phyloP scores from a whole-genome alignment of 495 filamentous ascomycete genomes.

The Tuber calosporum region DNA sequence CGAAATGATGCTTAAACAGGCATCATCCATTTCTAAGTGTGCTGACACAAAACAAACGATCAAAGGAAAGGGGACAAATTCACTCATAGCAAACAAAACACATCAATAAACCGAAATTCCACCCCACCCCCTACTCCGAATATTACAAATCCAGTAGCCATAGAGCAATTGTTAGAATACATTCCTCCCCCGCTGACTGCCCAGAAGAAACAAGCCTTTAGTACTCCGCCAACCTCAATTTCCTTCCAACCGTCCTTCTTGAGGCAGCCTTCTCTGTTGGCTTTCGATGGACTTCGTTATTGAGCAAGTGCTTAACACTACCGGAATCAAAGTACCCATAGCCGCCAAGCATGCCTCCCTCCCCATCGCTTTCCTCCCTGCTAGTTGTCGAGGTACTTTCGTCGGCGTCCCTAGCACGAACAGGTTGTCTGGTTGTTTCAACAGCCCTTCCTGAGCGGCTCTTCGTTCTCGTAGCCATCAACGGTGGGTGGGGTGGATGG shows the following conservation, averaged over 20 bases:
- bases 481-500: conserved; percentile 46
- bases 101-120: conserved; percentile 8
- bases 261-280: conserved; percentile 47
- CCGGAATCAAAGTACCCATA: conserved; percentile 42
- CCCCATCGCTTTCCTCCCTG: conserved; percentile 39
- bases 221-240: conserved; percentile 68
- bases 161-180: conserved; percentile 11
- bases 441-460: conserved; percentile 42
- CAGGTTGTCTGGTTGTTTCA: conserved; percentile 4
- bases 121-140: conserved; percentile 13
- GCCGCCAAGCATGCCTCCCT: conserved; percentile 40
- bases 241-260: conserved; percentile 69
- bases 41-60: background rate
- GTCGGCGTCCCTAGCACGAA: conserved; percentile 9
- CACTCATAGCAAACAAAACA: background rate
- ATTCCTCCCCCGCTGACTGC: background rate
- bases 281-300: conserved; percentile 43
- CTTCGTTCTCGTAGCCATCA: conserved; percentile 45
- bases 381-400: conserved; percentile 27
- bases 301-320: conserved; percentile 33
- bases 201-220: conserved; percentile 39
- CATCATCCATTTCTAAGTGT: background rate
- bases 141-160: conserved; percentile 9
- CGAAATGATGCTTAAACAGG: background rate
- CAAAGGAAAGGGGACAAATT: background rate